These are phyloP conservation scores for Astrocystis sublimbata DNA, from an alignment of 495 filamentous ascomycete species.

Conservation along the genomic window DNA sequence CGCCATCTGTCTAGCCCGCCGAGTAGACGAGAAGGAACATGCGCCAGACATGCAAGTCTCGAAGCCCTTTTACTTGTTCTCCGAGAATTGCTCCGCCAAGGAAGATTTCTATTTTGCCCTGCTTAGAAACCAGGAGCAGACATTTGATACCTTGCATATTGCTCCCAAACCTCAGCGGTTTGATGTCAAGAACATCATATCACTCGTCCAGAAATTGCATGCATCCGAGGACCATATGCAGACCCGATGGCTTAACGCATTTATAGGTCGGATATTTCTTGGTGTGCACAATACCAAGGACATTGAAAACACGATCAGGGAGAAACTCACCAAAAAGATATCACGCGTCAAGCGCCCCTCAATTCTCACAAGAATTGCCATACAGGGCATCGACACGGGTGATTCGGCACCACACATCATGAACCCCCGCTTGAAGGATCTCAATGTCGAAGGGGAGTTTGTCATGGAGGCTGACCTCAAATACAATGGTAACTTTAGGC, in stretches of 20 bases:
- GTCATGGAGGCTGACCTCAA: conserved; percentile 81
- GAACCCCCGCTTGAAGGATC: conserved; percentile 83
- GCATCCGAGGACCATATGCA: conserved; percentile 90
- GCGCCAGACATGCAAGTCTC: conserved; percentile 54
- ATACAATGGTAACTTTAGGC: conserved; percentile 83
- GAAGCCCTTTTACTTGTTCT: conserved; percentile 91
- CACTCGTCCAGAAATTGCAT: conserved; percentile 83
- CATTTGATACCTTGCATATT: conserved; percentile 53
- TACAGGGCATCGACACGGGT: conserved; percentile 83
- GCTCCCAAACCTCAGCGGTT: conserved; percentile 76
- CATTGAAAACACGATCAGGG: conserved; percentile 72
- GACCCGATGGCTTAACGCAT: conserved; percentile 91
- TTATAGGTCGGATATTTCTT: conserved; percentile 84
- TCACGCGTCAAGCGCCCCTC: conserved; percentile 87
- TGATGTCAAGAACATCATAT: conserved; percentile 80
- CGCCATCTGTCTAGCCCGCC: conserved; percentile 80
- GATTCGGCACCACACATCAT: conserved; percentile 85
- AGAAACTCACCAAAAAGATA: conserved; percentile 96
- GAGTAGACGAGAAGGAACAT: conserved; percentile 58
- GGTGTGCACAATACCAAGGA: conserved; percentile 81
- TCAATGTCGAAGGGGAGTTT: conserved; percentile 88
- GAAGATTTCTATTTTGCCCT: conserved; percentile 98
- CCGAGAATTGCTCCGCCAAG: conserved; percentile 90
- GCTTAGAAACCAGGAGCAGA: conserved; percentile 77
- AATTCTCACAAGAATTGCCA: conserved; percentile 77